These are phyloP conservation scores for Zymoseptoria tritici DNA, from an alignment of 2,329 filamentous ascomycete genomes.

Conservation along the genomic window DNA sequence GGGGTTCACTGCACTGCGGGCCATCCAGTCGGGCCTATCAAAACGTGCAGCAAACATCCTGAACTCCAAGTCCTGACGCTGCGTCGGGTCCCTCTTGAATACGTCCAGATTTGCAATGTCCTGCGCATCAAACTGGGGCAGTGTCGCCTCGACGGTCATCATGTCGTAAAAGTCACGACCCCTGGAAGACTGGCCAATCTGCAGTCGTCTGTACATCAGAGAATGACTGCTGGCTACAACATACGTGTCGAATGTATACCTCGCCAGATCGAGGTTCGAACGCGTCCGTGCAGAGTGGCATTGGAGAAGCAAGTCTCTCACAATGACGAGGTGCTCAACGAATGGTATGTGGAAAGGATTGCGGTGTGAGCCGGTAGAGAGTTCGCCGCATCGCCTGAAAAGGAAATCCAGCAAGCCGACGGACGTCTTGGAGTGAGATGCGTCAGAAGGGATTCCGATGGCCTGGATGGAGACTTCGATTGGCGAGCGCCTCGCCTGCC, in stretches of 20 bases:
- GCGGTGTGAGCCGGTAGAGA: neutral
- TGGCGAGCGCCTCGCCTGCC: neutral
- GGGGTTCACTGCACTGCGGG: neutral
- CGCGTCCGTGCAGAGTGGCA: neutral
- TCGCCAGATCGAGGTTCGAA: neutral
- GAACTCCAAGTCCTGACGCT: neutral
- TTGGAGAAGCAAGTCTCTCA: neutral
- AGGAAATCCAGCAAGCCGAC: neutral
- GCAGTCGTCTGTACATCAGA: neutral
- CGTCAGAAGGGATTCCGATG: neutral
- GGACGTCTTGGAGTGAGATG: neutral
- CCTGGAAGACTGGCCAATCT: neutral
- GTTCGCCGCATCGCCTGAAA: neutral
- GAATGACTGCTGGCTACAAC: neutral
- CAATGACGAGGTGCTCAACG: neutral
- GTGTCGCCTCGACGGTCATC: neutral
- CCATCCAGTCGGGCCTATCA: neutral
- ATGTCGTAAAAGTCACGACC: neutral
- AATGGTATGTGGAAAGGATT: neutral
- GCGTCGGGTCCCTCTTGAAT: neutral
- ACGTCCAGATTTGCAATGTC: neutral
- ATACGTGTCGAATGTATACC: neutral
- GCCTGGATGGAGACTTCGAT: neutral
- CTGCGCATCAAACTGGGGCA: neutral
- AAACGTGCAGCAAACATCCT: neutral